These are phyloP conservation scores for Panicum virgatum DNA, from an alignment of 202 grass and related monocot species.

Conservation along the genomic window DNA sequence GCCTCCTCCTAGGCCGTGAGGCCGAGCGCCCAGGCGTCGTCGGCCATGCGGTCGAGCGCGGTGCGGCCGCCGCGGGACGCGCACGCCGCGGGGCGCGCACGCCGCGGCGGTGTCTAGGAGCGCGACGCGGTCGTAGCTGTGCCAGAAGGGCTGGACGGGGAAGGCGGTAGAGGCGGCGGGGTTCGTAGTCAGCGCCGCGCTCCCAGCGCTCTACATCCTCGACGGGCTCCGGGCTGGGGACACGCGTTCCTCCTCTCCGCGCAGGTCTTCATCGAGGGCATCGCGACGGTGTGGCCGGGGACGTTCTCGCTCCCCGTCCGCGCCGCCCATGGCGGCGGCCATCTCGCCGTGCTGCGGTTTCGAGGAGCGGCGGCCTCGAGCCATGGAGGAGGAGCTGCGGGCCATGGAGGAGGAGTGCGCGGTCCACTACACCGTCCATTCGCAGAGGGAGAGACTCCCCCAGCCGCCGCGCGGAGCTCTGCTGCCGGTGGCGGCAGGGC, in stretches of 20 bases:
- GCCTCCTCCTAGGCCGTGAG: slow-evolving; percentile 74
- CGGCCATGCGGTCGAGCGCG: slow-evolving; percentile 66
- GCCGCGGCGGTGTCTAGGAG: slow-evolving; percentile 39
- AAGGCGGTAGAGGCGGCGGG: not conserved
- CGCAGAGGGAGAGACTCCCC: too few relatives aligned
- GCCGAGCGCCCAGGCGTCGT: slow-evolving; percentile 80
- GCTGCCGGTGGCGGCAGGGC: too few relatives aligned
- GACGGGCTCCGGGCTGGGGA: slow-evolving; percentile 58
- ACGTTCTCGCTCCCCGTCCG: slow-evolving; percentile 71
- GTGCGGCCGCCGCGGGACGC: too few relatives aligned
- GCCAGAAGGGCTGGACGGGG: slow-evolving; percentile 61
- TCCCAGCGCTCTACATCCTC: slow-evolving; percentile 73
- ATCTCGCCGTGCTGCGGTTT: too few relatives aligned
- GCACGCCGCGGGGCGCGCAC: slow-evolving; percentile 43
- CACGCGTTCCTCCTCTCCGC: slow-evolving; percentile 68
- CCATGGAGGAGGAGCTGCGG: too few relatives aligned
- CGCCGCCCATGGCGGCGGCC: too few relatives aligned
- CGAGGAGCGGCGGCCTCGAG: too few relatives aligned
- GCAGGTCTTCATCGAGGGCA: slow-evolving; percentile 82
- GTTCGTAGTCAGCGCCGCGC: slow-evolving; percentile 59
- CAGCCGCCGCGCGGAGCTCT: too few relatives aligned
- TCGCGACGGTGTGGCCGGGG: slow-evolving; percentile 43
- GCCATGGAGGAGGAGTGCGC: too few relatives aligned
- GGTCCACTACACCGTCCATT: too few relatives aligned
- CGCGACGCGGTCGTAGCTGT: slow-evolving; percentile 51